Evolutionary conservation across 1,139 yeast species (phyloP), one percentile per base, ranked within the genome.

Genomic region (Nakaseomyces uthaithaninus): DNA sequence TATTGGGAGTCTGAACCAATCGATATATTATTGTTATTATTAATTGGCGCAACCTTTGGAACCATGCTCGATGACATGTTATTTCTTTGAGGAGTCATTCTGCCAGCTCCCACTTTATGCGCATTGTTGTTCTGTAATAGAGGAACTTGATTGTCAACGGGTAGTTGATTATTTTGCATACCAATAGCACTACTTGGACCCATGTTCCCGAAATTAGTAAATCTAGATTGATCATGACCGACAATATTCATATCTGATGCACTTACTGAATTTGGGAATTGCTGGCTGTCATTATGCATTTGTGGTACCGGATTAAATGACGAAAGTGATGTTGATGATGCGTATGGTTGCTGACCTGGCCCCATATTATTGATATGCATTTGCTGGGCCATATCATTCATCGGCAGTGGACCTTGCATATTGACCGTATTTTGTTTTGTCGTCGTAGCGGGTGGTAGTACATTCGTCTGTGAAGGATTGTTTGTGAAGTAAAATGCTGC

Each of bases 181-280:
- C 33, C 23, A 6, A 17, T 17, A 14, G 33, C 8, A 9, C 23
- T 15, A 17, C 11, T 28, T 18, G 16, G 33, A 9, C 35, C 35
- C 6, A 31, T 8, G 1, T 24, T 16, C 4, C 25, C 25, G 20
- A 31, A 31, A 4, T 24, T 9, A 3, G 35, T 31, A 12, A 31
- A 31, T 22, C 39, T 27, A 11, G 26, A 25, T 20, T 28, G 35
- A 6, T 37, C 33, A 16, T 28, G 39, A 12, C 17, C 24, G 3
- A 18, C 19, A 12, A 37, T 28, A 23, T 37, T 37, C 35, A 37
- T 22, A 37, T 37, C 39, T n/a, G 39, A 27, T 7, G 39, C 9
- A 19, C 22, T 37, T 4, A 31, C 25, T 1, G 35, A 20, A 12
- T 31, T 31, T 4, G 16, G 8, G 12, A 19, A 31, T 15, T 24